These are phyloP conservation scores for Lactarius quietus DNA, from an alignment of 768 basidiomycete genomes.

Conservation along the genomic window DNA sequence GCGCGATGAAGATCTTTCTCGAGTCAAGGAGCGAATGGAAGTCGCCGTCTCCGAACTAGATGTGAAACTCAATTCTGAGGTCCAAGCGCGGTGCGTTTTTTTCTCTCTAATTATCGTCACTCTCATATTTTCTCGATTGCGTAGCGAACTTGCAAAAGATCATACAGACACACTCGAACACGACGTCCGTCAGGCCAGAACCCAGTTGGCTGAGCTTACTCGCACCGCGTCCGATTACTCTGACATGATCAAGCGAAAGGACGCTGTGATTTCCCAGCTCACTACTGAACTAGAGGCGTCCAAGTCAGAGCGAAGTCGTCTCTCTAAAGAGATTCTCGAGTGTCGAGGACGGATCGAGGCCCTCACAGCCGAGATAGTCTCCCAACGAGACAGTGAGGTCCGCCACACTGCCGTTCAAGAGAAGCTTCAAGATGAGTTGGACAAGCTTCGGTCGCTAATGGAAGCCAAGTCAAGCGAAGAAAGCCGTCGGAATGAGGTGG, in stretches of 20 bases:
- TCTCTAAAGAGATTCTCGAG: conserved; percentile 59
- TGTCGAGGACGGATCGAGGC: conserved; percentile 67
- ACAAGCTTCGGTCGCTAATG: conserved; percentile 79
- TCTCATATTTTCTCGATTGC: background rate
- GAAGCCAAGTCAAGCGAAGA: conserved; percentile 86
- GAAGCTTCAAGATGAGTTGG: conserved; percentile 78
- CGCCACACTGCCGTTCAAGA: conserved; percentile 43
- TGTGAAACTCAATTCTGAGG: conserved; percentile 62
- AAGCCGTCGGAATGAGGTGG: conserved; percentile 74
- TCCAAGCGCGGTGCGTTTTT: conserved; percentile 54
- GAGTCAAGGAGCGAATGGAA: conserved; percentile 76
- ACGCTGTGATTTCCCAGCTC: conserved; percentile 60
- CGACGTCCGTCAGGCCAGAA: conserved; percentile 66
- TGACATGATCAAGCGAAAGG: conserved; percentile 70
- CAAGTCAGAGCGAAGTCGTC: conserved; percentile 50
- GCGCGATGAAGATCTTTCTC: conserved; percentile 74
- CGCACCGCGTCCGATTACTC: conserved; percentile 75
- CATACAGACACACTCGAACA: conserved; percentile 61
- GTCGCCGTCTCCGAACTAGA: conserved; percentile 61
- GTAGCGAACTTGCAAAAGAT: conserved; percentile 62
- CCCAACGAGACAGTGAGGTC: conserved; percentile 54
- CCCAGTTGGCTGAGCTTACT: conserved; percentile 74
- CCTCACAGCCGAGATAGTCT: conserved; percentile 56
- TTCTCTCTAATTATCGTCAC: background rate
- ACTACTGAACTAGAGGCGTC: conserved; percentile 50